phyloP scores from a whole-genome alignment of 495 filamentous ascomycete species.

The Neurospora sp. region DNA sequence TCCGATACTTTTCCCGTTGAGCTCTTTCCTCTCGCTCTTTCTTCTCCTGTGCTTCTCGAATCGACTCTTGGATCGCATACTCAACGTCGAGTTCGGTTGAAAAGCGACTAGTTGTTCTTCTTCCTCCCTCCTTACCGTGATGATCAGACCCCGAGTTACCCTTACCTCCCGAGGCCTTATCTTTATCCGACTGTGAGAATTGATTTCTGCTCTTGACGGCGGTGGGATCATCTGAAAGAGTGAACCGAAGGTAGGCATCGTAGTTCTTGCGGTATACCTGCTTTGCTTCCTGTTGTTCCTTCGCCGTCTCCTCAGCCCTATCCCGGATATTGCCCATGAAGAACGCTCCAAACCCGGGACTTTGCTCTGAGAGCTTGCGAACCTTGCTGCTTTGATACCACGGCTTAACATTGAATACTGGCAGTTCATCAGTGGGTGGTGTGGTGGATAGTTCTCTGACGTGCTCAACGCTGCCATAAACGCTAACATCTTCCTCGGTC shows the following conservation, averaged over 20 bases:
- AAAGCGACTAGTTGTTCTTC: slow-evolving; percentile 42
- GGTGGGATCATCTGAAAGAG: slow-evolving; percentile 39
- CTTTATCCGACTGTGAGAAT: slow-evolving; percentile 19
- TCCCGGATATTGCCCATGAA: slow-evolving; percentile 20
- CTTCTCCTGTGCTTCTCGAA: slow-evolving; percentile 64
- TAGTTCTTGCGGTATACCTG: slow-evolving; percentile 29
- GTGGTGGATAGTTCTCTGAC: slow-evolving; percentile 38
- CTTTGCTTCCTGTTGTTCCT: slow-evolving; percentile 21
- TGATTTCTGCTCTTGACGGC: slow-evolving; percentile 36
- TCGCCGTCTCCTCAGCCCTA: slow-evolving; percentile 7
- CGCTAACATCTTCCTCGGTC: slow-evolving; percentile 51
- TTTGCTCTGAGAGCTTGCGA: slow-evolving; percentile 17
- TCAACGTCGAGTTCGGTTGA: slow-evolving; percentile 66
- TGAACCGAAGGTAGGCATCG: slow-evolving; percentile 39
- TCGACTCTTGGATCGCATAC: slow-evolving; percentile 64
- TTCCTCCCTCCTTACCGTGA: slow-evolving; percentile 45
- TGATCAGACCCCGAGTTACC: slow-evolving; percentile 33
- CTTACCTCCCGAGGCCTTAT: slow-evolving; percentile 14
- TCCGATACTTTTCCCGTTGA: slow-evolving; percentile 62
- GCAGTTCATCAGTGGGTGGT: slow-evolving; percentile 38
- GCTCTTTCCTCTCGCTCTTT: slow-evolving; percentile 58
- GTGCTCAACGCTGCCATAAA: slow-evolving; percentile 40
- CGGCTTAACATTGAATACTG: slow-evolving; percentile 27
- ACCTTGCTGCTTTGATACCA: slow-evolving; percentile 34
- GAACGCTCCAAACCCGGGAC: slow-evolving; percentile 23